Evolutionary conservation across 495 filamentous ascomycete genomes (phyloP).

Genomic region (Neurospora sp.): DNA sequence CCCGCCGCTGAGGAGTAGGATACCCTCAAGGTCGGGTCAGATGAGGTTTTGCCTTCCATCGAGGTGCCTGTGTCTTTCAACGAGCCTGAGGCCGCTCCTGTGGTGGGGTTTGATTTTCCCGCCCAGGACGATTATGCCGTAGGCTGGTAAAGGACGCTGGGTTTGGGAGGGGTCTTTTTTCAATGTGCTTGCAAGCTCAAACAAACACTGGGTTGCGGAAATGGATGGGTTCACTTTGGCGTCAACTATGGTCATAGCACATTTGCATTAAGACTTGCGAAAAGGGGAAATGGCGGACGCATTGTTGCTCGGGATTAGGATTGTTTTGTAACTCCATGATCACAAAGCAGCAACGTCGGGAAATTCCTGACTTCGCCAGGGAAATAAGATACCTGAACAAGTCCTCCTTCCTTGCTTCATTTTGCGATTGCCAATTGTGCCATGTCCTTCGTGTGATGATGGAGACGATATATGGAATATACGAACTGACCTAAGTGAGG

Average conservation of each 20-base stretch:
- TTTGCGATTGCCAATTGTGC: not conserved
- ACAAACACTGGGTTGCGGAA: conserved; percentile 12
- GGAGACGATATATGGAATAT: not conserved
- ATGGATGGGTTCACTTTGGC: conserved; percentile 24
- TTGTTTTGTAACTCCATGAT: conserved; percentile 16
- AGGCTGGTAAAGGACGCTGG: conserved; percentile 9
- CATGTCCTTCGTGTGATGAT: not conserved
- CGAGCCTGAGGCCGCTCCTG: not conserved
- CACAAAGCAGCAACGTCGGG: conserved; percentile 15
- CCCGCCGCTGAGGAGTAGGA: conserved; percentile 41
- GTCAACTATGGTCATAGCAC: conserved; percentile 25
- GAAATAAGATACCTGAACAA: conserved; percentile 8
- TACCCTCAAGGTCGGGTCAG: conserved; percentile 4
- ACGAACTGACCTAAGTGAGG: not conserved
- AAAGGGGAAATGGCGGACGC: conserved; percentile 20
- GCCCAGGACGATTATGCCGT: not conserved
- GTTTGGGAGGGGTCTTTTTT: conserved; percentile 6
- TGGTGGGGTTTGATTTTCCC: not conserved
- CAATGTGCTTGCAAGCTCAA: conserved; percentile 14
- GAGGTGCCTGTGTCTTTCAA: conserved; percentile 1
- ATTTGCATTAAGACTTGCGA: conserved; percentile 26
- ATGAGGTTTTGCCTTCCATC: not conserved
- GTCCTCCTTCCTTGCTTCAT: not conserved
- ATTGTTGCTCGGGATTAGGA: conserved; percentile 12
- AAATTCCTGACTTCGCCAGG: conserved; percentile 15